These are phyloP conservation scores for Saccharomycopsis sp. DNA, from an alignment of 805 yeast species.

Conservation along the genomic window DNA sequence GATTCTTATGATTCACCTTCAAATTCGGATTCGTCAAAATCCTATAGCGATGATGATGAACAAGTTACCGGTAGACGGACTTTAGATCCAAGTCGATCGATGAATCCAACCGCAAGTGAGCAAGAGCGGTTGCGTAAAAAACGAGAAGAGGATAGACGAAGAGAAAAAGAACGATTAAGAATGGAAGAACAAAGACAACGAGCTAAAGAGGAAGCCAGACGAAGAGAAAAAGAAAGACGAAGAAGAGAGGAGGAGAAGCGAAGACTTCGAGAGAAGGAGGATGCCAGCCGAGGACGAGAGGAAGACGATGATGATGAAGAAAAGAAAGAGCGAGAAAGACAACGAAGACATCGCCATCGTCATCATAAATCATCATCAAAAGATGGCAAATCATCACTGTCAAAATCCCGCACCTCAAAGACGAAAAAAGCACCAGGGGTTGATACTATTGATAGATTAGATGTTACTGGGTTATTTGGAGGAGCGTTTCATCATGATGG, in stretches of 20 bases:
- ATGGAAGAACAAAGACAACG: background rate
- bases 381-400: conserved; percentile 2
- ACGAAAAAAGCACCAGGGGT: conserved; percentile 31
- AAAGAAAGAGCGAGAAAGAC: conserved; percentile 6
- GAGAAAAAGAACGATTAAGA: background rate
- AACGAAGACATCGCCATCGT: conserved; percentile 12
- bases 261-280: conserved; percentile 5
- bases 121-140: conserved; percentile 6
- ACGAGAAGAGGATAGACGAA: background rate
- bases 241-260: conserved; percentile 4
- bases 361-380: conserved; percentile 1
- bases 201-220: background rate
- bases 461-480: conserved; percentile 92
- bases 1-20: background rate
- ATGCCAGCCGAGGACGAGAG: background rate
- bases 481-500: conserved; percentile 98
- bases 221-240: conserved; percentile 8
- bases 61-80: conserved; percentile 2
- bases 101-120: background rate
- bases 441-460: conserved; percentile 91
- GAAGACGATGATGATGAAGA: conserved; percentile 1
- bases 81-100: conserved; percentile 1
- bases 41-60: conserved; percentile 3
- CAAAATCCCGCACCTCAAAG: background rate
- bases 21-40: conserved; percentile 6